Evolutionary conservation across 768 basidiomycete species (phyloP).

Genomic region (Leucosporidium scottii): DNA sequence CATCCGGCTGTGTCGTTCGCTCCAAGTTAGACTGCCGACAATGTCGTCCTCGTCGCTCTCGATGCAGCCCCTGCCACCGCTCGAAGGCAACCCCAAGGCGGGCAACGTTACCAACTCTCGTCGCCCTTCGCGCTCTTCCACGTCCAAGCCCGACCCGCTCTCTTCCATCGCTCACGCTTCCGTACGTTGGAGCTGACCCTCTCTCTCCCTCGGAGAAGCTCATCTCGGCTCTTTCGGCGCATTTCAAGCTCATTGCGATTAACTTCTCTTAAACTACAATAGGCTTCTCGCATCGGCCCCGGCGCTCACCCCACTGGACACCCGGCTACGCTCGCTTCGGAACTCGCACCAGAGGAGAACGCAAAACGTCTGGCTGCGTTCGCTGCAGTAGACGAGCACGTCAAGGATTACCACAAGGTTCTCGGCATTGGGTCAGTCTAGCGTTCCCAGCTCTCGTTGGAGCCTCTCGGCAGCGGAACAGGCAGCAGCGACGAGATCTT

Average conservation of each 20-base stretch:
- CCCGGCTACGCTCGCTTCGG: conserved; percentile 8
- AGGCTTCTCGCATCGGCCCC: conserved; percentile 10
- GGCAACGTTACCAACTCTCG: conserved; percentile 11
- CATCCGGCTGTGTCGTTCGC: not conserved
- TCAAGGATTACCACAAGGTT: conserved; percentile 67
- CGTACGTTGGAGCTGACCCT: not conserved
- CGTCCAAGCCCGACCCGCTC: conserved; percentile 23
- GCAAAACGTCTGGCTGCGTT: conserved; percentile 87
- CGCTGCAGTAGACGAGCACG: conserved; percentile 85
- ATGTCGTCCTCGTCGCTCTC: not conserved
- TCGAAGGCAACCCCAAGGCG: conserved; percentile 8
- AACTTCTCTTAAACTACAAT: not conserved
- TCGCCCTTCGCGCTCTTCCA: conserved; percentile 12
- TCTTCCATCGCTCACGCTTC: conserved; percentile 24
- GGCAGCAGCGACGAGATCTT: too few relatives aligned
- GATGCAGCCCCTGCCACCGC: conserved; percentile 9
- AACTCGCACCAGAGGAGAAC: conserved; percentile 49
- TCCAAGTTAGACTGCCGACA: not conserved
- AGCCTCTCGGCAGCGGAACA: too few relatives aligned
- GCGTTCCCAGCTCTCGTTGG: too few relatives aligned
- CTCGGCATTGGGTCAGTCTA: conserved; percentile 43
- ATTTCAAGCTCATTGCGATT: too few relatives aligned
- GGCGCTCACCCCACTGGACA: too few relatives aligned
- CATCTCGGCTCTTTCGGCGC: too few relatives aligned
- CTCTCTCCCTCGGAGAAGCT: too few relatives aligned